These are phyloP conservation scores for Barbatosphaeria neglecta DNA, from an alignment of 495 filamentous ascomycete genomes.

Conservation along the genomic window DNA sequence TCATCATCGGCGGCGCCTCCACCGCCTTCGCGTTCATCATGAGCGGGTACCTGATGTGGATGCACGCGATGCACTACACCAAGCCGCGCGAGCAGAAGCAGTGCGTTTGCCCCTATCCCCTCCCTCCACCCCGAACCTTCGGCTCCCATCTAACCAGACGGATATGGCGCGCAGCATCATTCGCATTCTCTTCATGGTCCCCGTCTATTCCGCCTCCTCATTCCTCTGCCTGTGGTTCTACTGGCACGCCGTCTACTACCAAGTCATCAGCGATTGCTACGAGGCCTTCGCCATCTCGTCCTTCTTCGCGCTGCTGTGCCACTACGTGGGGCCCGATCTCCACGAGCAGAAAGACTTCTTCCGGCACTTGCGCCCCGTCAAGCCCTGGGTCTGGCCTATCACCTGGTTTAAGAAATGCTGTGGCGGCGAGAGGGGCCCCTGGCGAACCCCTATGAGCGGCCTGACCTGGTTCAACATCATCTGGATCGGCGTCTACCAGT, in stretches of 20 bases:
- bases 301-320: constrained; percentile 83
- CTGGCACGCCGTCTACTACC: constrained; percentile 70
- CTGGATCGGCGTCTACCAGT: constrained; percentile 81
- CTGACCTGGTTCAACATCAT: constrained; percentile 93
- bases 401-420: constrained; percentile 57
- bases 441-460: constrained; percentile 67
- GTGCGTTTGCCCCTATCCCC: constrained; percentile 22
- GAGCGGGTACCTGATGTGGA: constrained; percentile 55
- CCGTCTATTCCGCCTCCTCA: constrained; percentile 68
- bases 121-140: background rate
- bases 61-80: constrained; percentile 73
- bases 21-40: constrained; percentile 43
- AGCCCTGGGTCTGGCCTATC: constrained; percentile 67
- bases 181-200: constrained; percentile 85
- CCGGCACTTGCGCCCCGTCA: constrained; percentile 47
- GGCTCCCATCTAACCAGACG: constrained; percentile 2
- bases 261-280: constrained; percentile 75
- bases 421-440: constrained; percentile 51
- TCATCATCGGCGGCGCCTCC: constrained; percentile 41
- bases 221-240: constrained; percentile 72
- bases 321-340: constrained; percentile 69
- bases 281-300: constrained; percentile 85
- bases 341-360: constrained; percentile 87
- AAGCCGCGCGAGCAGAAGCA: constrained; percentile 76
- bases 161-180: constrained; percentile 55